Evolutionary conservation across 2,329 filamentous ascomycete genomes (phyloP).

Genomic region (Colletotrichum coccodes): DNA sequence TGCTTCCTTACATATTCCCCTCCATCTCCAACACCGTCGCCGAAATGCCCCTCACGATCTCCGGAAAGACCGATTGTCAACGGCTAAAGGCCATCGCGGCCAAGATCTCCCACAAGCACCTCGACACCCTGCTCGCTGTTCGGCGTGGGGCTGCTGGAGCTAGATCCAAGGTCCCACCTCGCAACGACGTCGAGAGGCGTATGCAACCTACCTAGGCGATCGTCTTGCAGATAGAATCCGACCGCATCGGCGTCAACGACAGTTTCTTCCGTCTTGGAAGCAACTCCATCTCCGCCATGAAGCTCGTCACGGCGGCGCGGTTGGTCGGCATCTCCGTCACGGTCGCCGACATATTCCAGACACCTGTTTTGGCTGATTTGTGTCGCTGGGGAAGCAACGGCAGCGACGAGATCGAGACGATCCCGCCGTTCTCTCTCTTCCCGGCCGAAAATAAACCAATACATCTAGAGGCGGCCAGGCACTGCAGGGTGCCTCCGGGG

Average conservation of each 20-base stretch:
- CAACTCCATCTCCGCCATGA: neutral
- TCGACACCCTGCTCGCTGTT: constrained; percentile 42
- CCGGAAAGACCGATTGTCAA: constrained; percentile 32
- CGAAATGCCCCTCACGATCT: constrained; percentile 15
- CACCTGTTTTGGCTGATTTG: constrained; percentile 45
- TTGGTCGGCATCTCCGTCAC: neutral
- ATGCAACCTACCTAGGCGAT: constrained; percentile 39
- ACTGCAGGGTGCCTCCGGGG: neutral
- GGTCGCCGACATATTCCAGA: constrained; percentile 33
- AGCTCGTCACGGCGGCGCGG: neutral
- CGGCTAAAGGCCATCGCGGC: constrained; percentile 54
- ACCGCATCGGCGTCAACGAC: constrained; percentile 6
- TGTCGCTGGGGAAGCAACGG: constrained; percentile 35
- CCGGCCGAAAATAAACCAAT: neutral
- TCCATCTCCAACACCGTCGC: constrained; percentile 19
- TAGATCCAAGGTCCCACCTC: constrained; percentile 44
- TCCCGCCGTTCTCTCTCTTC: constrained; percentile 51
- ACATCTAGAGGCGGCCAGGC: neutral
- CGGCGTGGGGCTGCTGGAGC: neutral
- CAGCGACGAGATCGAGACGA: constrained; percentile 23
- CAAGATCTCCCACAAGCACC: constrained; percentile 50
- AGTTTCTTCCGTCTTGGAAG: neutral
- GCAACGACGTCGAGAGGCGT: constrained; percentile 48
- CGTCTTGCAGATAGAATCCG: neutral
- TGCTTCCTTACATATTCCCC: constrained; percentile 42